Conservation (phyloP, 331 rosid genomes). For the Pyrus hybrid region DNA sequence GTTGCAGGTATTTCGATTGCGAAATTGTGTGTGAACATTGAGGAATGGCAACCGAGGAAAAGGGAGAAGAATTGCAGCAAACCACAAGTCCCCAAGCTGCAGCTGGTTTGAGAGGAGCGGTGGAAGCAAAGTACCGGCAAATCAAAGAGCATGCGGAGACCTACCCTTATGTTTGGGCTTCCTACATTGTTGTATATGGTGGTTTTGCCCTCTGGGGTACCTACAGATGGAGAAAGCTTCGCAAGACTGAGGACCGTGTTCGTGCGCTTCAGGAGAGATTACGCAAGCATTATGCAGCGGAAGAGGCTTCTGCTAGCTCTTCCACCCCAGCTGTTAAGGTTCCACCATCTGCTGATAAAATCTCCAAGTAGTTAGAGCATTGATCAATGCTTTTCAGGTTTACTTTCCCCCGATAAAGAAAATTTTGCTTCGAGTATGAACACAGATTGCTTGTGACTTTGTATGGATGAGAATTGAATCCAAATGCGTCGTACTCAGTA, state of each 20-base stretch:
- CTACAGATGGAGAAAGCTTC: conserved; percentile 82
- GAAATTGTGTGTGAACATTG: not conserved
- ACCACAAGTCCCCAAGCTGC: conserved; percentile 7
- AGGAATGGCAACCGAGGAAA: conserved; percentile 19
- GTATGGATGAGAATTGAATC: not conserved
- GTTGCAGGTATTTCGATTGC: not conserved
- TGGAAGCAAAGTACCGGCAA: conserved; percentile 44
- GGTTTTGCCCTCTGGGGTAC: conserved; percentile 63
- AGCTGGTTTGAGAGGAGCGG: conserved; percentile 15
- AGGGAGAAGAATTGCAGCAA: conserved; percentile 33
- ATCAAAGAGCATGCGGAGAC: conserved; percentile 64
- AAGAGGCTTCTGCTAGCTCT: conserved; percentile 34
- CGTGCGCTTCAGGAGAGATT: conserved; percentile 50
- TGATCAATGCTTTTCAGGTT: not conserved
- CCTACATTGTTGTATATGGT: conserved; percentile 77
- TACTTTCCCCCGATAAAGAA: not conserved
- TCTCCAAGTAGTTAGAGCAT: conserved; percentile 10
- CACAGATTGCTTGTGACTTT: not conserved
- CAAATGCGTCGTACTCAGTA: not conserved
- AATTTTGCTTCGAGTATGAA: not conserved
- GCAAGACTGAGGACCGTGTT: conserved; percentile 66
- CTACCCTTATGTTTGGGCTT: conserved; percentile 85
- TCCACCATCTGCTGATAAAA: conserved; percentile 37
- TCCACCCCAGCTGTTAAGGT: conserved; percentile 23
- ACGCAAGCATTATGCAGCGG: conserved; percentile 43